Percentiles rank a stretch among this genome's conserved stretches.
Evolutionary conservation across 257 asterid species (phyloP).

Genomic region (Nicotiana benthamiana): DNA sequence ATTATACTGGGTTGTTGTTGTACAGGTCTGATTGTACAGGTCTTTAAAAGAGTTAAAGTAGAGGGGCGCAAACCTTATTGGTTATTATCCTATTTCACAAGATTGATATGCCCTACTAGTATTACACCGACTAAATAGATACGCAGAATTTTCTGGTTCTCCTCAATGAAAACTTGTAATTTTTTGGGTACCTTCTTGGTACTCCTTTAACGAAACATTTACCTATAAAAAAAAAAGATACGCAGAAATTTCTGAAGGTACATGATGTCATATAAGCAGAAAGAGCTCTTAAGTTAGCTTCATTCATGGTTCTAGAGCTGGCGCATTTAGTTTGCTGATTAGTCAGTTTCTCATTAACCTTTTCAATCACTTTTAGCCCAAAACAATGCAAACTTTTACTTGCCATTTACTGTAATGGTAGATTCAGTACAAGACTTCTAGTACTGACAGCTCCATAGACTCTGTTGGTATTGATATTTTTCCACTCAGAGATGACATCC

Average conservation of each 20-base stretch:
- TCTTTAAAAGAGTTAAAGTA: neutral
- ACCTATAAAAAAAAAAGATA: no score
- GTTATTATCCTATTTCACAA: neutral
- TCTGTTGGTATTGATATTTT: no score
- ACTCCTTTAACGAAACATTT: no score
- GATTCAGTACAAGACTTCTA: neutral
- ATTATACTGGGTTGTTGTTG: no score
- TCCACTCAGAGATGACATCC: no score
- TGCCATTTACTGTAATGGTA: neutral
- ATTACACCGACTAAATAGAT: neutral
- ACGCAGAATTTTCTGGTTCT: no score
- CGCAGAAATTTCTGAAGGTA: neutral
- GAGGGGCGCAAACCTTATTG: neutral
- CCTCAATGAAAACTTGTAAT: no score
- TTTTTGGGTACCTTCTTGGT: no score
- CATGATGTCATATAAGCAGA: neutral
- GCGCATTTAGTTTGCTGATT: neutral
- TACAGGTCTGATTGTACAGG: no score
- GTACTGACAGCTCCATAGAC: neutral
- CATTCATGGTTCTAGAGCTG: neutral
- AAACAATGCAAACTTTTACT: neutral
- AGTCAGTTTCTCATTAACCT: neutral
- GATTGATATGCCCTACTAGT: neutral
- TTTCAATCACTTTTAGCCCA: neutral
- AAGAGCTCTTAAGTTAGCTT: neutral